A percentile compares a stretch with the other conserved stretches of the same genome.
Conservation (phyloP, 768 basidiomycete genomes). For the Hericium alpestre region DNA sequence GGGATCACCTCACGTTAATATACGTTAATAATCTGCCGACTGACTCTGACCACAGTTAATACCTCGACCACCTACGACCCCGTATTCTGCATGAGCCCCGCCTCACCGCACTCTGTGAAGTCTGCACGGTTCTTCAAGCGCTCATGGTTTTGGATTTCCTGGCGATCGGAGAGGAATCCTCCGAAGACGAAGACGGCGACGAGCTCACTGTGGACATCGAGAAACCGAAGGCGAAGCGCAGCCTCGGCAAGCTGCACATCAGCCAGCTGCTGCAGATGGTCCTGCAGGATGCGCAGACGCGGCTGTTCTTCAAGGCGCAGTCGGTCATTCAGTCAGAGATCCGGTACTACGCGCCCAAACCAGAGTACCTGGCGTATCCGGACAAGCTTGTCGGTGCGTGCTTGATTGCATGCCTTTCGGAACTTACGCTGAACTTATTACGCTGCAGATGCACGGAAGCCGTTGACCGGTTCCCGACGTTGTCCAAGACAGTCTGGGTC, state of each 20-base stretch:
- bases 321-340: conserved; percentile 85
- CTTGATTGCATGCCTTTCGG: background rate
- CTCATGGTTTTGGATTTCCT: conserved; percentile 87
- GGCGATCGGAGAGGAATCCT: conserved; percentile 24
- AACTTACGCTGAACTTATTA: too few species aligned
- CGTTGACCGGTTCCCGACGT: conserved; percentile 68
- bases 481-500: conserved; percentile 85
- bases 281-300: conserved; percentile 90
- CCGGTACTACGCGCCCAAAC: conserved; percentile 64
- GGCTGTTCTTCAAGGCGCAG: conserved; percentile 93
- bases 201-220: conserved; percentile 14
- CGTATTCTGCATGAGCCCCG: conserved; percentile 89
- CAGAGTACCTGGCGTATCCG: conserved; percentile 80
- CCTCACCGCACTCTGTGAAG: conserved; percentile 80
- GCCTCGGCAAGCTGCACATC: conserved; percentile 61
- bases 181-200: conserved; percentile 24
- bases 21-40: background rate
- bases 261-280: conserved; percentile 79
- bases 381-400: conserved; percentile 62
- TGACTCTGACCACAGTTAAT: conserved; percentile 42
- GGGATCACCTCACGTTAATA: background rate
- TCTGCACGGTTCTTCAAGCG: conserved; percentile 95
- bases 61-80: conserved; percentile 89
- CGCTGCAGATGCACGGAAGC: conserved; percentile 39
- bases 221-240: conserved; percentile 20